Evolutionary conservation across 306 rosid species (phyloP).

Genomic region (Casuarina equisetifolia): DNA sequence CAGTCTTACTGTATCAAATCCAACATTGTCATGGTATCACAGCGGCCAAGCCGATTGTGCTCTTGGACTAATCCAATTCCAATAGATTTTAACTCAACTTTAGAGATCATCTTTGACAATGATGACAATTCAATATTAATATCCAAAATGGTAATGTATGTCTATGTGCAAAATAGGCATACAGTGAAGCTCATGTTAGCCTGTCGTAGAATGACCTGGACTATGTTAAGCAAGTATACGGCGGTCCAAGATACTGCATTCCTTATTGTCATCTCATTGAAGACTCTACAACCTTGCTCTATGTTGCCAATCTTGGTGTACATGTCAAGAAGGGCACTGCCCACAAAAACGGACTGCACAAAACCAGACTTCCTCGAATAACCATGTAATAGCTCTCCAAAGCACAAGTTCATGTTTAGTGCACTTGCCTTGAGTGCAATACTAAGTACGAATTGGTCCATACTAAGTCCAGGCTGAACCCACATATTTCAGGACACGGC

Average conservation of each 20-base stretch:
- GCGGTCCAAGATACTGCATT: slow-evolving; percentile 80
- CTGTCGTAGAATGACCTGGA: too few relatives aligned
- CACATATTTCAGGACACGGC: slow-evolving; percentile 50
- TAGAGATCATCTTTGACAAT: too few relatives aligned
- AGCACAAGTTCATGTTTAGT: slow-evolving; percentile 32
- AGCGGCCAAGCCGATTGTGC: too few relatives aligned
- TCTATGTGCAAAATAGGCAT: too few relatives aligned
- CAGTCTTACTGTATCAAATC: too few relatives aligned
- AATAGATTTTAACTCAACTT: too few relatives aligned
- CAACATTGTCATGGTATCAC: too few relatives aligned
- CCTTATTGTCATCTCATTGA: slow-evolving; percentile 48
- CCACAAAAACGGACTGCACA: slow-evolving; percentile 63
- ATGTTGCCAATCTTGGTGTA: slow-evolving; percentile 65
- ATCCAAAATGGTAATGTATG: too few relatives aligned
- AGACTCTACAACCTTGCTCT: slow-evolving; percentile 54
- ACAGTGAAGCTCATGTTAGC: too few relatives aligned
- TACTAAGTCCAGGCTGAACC: slow-evolving; percentile 41
- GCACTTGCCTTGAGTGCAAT: slow-evolving; percentile 72
- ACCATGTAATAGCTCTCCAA: slow-evolving; percentile 61
- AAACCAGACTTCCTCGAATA: slow-evolving; percentile 61
- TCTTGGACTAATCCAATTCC: too few relatives aligned
- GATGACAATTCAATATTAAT: too few relatives aligned
- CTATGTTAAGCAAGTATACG: slow-evolving; percentile 2
- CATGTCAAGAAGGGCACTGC: slow-evolving; percentile 70
- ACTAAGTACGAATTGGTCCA: slow-evolving; percentile 61